phyloP scores from a whole-genome alignment of 2,329 filamentous ascomycete species.

The Phyllosticta citribraziliensis region DNA sequence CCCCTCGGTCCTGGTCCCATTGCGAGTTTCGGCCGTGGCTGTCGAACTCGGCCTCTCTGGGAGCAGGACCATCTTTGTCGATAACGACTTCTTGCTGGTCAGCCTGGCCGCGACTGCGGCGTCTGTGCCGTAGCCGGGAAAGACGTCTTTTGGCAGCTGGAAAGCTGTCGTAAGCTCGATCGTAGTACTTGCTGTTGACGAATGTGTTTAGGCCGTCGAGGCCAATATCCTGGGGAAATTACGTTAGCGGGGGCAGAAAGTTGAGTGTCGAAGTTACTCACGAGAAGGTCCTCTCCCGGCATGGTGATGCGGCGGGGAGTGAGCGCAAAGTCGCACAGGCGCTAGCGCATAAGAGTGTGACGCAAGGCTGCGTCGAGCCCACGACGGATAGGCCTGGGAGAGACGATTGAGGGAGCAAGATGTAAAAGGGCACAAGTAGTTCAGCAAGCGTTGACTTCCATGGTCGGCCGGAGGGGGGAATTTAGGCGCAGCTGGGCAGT shows the following conservation, averaged over 20 bases:
- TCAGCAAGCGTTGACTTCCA: neutral
- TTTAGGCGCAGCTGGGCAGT: neutral
- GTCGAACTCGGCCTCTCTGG: neutral
- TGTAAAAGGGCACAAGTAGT: neutral
- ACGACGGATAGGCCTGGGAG: neutral
- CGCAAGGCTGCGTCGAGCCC: neutral
- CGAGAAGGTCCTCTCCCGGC: neutral
- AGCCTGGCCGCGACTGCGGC: constrained; percentile 2
- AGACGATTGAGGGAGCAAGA: neutral
- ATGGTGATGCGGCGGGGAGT: neutral
- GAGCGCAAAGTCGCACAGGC: neutral
- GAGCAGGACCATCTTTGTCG: neutral
- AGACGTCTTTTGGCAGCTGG: constrained; percentile 4
- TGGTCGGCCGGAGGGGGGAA: neutral
- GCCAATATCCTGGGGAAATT: constrained; percentile 5
- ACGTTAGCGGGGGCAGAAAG: neutral
- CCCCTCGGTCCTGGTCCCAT: neutral
- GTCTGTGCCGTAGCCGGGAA: constrained; percentile 5
- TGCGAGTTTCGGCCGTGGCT: neutral
- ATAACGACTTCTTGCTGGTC: neutral
- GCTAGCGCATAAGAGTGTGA: neutral
- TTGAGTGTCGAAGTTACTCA: neutral
- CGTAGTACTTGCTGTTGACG: constrained; percentile 8
- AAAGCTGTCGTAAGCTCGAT: constrained; percentile 3
- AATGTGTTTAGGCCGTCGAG: constrained; percentile 4